Conservation (phyloP, 192 early-diverging fungal species). For the Coemansia biformis region DNA sequence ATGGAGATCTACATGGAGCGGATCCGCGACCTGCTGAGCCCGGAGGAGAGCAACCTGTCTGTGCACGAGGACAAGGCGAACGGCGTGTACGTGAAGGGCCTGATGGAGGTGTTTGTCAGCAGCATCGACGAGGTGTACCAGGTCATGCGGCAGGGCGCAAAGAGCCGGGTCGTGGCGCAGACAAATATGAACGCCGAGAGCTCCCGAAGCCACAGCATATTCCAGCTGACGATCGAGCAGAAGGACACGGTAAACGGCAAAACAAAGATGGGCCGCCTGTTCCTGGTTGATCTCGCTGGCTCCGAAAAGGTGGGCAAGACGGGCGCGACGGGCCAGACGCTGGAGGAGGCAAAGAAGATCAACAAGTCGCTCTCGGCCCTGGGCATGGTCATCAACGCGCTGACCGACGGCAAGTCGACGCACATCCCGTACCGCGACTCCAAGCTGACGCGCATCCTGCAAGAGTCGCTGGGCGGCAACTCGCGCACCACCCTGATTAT, state of each 20-base stretch:
- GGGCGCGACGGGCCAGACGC: slow-evolving; percentile 93
- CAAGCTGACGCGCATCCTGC: slow-evolving; percentile 97
- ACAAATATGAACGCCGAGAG: slow-evolving; percentile 99
- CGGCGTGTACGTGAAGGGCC: slow-evolving; percentile 97
- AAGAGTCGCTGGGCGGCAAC: slow-evolving; percentile 99
- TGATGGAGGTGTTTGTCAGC: slow-evolving; percentile 95
- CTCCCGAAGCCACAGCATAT: slow-evolving; percentile 97
- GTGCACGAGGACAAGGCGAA: slow-evolving; percentile 95
- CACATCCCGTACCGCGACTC: slow-evolving; percentile 99
- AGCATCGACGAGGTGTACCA: slow-evolving; percentile 94
- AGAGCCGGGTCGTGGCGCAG: slow-evolving; percentile 78
- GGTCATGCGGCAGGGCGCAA: slow-evolving; percentile 90
- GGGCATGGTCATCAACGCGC: slow-evolving; percentile 98
- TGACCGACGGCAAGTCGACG: slow-evolving; percentile 98
- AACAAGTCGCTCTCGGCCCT: slow-evolving; percentile 96
- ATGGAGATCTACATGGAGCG: slow-evolving; percentile 99
- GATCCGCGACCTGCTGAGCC: slow-evolving; percentile 91
- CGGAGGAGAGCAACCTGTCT: slow-evolving; percentile 79
- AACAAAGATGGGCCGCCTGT: slow-evolving; percentile 86
- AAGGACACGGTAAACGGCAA: slow-evolving; percentile 89
- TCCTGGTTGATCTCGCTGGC: slow-evolving; percentile 97
- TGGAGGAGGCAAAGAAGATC: slow-evolving; percentile 99
- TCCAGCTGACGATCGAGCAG: slow-evolving; percentile 91
- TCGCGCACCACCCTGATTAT: slow-evolving; percentile 98
- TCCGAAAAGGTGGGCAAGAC: slow-evolving; percentile 98